Evolutionary conservation across 177 flowering plant species (phyloP).

Genomic region (Telopea speciosissima): DNA sequence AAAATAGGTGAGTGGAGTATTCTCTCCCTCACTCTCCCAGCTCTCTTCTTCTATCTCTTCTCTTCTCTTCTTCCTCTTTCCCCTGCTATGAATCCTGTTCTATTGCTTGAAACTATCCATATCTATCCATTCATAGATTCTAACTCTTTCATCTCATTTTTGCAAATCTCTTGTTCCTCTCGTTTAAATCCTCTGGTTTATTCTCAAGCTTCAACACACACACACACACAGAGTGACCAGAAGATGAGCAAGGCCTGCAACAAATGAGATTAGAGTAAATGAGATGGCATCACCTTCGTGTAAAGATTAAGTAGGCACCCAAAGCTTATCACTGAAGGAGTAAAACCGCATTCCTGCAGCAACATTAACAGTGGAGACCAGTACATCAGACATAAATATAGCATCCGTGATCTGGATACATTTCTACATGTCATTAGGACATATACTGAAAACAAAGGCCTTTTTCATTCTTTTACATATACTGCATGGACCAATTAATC

Average conservation of each 20-base stretch:
- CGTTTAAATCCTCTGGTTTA: too few species aligned
- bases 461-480: not conserved
- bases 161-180: too few species aligned
- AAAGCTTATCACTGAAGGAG: slow-evolving; percentile 79
- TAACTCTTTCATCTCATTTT: too few species aligned
- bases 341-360: slow-evolving; percentile 85
- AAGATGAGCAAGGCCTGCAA: not conserved
- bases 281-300: slow-evolving; percentile 49
- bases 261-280: not conserved
- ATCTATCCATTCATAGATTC: too few species aligned
- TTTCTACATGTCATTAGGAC: not conserved
- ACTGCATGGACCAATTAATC: not conserved
- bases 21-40: too few species aligned
- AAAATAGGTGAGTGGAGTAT: too few species aligned
- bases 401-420: not conserved
- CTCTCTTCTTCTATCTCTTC: too few species aligned
- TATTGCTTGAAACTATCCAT: too few species aligned
- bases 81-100: too few species aligned
- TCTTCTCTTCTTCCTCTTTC: too few species aligned
- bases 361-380: slow-evolving; percentile 2
- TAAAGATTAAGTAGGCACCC: slow-evolving; percentile 92
- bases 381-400: not conserved
- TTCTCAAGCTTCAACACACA: too few species aligned
- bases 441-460: not conserved
- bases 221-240: not conserved